Conservation (phyloP, 2,329 filamentous ascomycete genomes). For the Aureobasidium sp. region DNA sequence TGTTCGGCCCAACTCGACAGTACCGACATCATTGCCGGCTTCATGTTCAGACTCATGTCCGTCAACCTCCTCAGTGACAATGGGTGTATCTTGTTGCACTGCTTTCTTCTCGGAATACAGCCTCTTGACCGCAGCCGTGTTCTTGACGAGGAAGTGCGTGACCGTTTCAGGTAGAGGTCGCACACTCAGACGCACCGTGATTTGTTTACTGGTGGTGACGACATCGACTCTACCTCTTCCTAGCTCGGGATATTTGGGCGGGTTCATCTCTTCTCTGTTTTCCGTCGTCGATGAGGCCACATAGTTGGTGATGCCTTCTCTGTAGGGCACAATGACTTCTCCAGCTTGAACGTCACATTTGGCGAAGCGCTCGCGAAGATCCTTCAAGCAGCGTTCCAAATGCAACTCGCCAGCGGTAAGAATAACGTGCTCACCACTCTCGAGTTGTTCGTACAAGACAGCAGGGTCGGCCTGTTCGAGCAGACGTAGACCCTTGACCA, state of each 20-base stretch:
- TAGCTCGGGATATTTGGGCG: conserved; percentile 74
- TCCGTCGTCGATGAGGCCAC: conserved; percentile 7
- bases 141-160: conserved; percentile 78
- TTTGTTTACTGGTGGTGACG: conserved; percentile 75
- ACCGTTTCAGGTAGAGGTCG: conserved; percentile 69
- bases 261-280: conserved; percentile 76
- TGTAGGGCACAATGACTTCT: conserved; percentile 88
- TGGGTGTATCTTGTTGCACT: conserved; percentile 30
- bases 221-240: conserved; percentile 72
- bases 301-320: conserved; percentile 73
- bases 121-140: conserved; percentile 67
- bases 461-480: conserved; percentile 94
- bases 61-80: conserved; percentile 30
- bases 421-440: conserved; percentile 90
- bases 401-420: conserved; percentile 91
- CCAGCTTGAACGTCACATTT: conserved; percentile 91
- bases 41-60: conserved; percentile 31
- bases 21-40: conserved; percentile 39
- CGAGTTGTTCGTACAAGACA: conserved; percentile 87
- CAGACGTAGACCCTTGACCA: conserved; percentile 79
- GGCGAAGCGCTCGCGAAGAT: conserved; percentile 86
- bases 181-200: conserved; percentile 68
- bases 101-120: conserved; percentile 64
- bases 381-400: conserved; percentile 85
- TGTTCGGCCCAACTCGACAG: conserved; percentile 42